Evolutionary conservation across 2,329 filamentous ascomycete genomes (phyloP), one percentile per base, ranked within the genome.

Genomic region (Penicillium sp.): DNA sequence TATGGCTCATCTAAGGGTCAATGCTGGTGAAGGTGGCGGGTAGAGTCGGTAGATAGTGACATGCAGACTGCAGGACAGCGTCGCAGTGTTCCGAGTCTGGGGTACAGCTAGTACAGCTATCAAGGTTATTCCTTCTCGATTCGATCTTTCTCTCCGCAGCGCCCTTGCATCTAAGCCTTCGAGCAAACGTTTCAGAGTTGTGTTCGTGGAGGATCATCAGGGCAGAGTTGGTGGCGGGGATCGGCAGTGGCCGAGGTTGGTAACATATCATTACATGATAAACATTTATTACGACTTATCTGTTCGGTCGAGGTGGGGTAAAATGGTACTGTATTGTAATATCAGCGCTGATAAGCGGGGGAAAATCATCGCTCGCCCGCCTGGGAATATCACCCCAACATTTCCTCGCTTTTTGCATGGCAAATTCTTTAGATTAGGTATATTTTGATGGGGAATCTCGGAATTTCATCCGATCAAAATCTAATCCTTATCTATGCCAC

Each of bases 161-260:
- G 42, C 19, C 24, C 26, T 45, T 29, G 42, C 42, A 29, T 31
- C 24, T n/a, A 45, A 23, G 16, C 3, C 8, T 14, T 29, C 42
- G 19, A 21, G 42, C 18, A 39, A 31, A 42, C 18, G n/a, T 51
- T 33, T 16, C 37, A 21, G 21, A 18, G 18, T 42, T 23, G 34
- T 5, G 18, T 23, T 37, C 18, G 33, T 39, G n/a, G 24, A 16
- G n/a, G 24, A 46, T 44, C 36, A 40, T 33, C 45, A 49, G 46
- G 45, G 39, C 29, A 24, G 43, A 58, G 54, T 47, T 57, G 45
- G 42, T 31, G 34, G 51, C 64, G 61, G 63, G 47, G 43, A 44
- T 58, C 67, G 67, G 67, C 67, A 51, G 49, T 47, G 60, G 66
- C 67, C 67, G 67, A 64, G 59, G 26, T n/a, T 9, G 5, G 8